A percentile compares a stretch with the other conserved stretches of the same genome.
Conservation (phyloP, 345 rosid genomes). For the Moricandia moricandioides region DNA sequence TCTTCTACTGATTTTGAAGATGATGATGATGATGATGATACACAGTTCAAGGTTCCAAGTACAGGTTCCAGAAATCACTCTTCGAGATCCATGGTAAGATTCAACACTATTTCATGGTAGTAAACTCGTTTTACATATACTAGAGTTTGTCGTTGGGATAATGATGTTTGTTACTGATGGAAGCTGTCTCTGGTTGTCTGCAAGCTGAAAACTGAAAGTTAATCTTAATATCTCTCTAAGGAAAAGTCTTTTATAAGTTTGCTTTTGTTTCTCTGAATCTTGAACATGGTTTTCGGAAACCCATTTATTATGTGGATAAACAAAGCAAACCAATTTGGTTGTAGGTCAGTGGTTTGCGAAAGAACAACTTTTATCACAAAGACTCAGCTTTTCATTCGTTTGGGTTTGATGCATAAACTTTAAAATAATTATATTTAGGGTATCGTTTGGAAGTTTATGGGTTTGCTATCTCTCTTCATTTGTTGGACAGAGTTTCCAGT, state of each 20-base stretch:
- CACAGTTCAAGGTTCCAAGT: constrained; percentile 21
- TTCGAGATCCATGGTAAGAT: constrained; percentile 49
- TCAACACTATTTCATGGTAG: neutral
- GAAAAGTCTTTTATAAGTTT: neutral
- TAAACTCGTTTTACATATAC: neutral
- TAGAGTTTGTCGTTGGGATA: neutral
- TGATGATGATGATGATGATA: neutral
- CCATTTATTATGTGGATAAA: neutral
- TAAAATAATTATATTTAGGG: neutral
- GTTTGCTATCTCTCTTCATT: neutral
- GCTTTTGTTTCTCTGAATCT: neutral
- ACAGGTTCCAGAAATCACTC: constrained; percentile 27
- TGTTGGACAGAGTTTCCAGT: neutral
- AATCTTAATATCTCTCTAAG: neutral
- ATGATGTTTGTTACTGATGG: neutral
- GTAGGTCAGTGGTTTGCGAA: neutral
- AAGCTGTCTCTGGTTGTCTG: neutral
- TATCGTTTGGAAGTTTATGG: neutral
- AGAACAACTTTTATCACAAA: neutral
- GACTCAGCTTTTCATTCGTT: constrained; percentile 1
- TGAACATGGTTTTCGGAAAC: neutral
- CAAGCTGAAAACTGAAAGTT: neutral
- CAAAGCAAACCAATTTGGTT: neutral
- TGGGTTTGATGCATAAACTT: neutral
- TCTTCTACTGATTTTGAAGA: constrained; percentile 58